These are phyloP conservation scores for Zelopaecilomyces penicillatus DNA, from an alignment of 2,329 filamentous ascomycete genomes.

Conservation along the genomic window DNA sequence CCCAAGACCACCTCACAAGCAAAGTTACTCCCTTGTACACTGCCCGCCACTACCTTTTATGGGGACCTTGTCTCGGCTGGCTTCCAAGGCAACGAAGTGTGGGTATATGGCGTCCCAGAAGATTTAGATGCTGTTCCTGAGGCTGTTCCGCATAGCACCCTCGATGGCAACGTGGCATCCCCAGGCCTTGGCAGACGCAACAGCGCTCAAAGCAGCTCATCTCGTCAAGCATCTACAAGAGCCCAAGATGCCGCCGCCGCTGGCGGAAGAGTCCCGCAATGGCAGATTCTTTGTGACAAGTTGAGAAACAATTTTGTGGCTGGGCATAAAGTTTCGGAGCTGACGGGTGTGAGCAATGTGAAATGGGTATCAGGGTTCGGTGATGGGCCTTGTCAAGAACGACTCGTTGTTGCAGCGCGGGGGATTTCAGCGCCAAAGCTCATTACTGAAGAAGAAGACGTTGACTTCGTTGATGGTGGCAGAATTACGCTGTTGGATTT, in stretches of 20 bases:
- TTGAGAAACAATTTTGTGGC: constrained; percentile 61
- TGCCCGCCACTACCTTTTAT: constrained; percentile 59
- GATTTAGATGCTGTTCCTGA: constrained; percentile 57
- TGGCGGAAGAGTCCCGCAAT: constrained; percentile 47
- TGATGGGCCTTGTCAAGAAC: constrained; percentile 40
- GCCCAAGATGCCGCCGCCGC: constrained; percentile 19
- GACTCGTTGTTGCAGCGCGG: constrained; percentile 62
- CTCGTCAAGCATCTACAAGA: constrained; percentile 24
- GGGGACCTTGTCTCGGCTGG: constrained; percentile 68
- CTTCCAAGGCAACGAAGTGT: constrained; percentile 64
- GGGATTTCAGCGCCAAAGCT: constrained; percentile 53
- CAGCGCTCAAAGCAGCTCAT: constrained; percentile 19
- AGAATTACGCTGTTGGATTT: constrained; percentile 68
- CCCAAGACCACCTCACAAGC: constrained; percentile 42
- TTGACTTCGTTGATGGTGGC: constrained; percentile 71
- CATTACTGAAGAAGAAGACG: constrained; percentile 59
- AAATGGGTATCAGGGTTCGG: constrained; percentile 60
- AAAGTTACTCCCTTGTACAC: constrained; percentile 58
- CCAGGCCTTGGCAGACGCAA: constrained; percentile 22
- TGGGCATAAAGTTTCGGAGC: constrained; percentile 56
- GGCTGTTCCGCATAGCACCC: constrained; percentile 17
- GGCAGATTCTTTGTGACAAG: constrained; percentile 61
- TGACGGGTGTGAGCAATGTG: constrained; percentile 58
- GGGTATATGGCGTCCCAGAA: constrained; percentile 71
- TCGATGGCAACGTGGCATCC: constrained; percentile 10